Conservation (phyloP, 495 filamentous ascomycete genomes). For the Lophiostoma macrostomum region DNA sequence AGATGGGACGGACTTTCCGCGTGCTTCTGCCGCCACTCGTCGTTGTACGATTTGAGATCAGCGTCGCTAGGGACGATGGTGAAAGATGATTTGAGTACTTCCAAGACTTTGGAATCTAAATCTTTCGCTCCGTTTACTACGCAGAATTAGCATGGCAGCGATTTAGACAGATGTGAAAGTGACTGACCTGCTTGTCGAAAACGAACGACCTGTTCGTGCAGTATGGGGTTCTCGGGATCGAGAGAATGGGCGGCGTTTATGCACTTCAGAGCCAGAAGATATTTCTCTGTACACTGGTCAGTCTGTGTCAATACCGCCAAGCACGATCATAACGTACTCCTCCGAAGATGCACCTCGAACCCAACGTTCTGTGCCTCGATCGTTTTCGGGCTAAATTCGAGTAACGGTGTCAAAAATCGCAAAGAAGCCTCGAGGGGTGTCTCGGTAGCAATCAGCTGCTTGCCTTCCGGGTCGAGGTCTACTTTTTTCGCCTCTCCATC, state of each 20-base stretch:
- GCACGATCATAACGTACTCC: conserved; percentile 56
- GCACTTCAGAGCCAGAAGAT: conserved; percentile 79
- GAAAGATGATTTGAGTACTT: conserved; percentile 65
- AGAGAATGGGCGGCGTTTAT: conserved; percentile 68
- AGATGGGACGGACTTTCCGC: conserved; percentile 61
- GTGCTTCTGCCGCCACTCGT: conserved; percentile 61
- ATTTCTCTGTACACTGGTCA: conserved; percentile 63
- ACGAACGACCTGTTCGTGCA: conserved; percentile 71
- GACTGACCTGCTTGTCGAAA: conserved; percentile 60
- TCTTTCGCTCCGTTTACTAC: conserved; percentile 51
- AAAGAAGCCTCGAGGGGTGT: conserved; percentile 81
- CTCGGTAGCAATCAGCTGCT: conserved; percentile 70
- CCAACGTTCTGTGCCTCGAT: conserved; percentile 79
- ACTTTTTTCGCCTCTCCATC: conserved; percentile 64
- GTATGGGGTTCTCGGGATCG: conserved; percentile 66
- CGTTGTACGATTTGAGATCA: conserved; percentile 64
- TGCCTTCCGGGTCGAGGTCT: conserved; percentile 82
- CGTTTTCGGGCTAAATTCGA: conserved; percentile 78
- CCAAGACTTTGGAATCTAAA: conserved; percentile 60
- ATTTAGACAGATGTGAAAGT: background rate
- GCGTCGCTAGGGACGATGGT: conserved; percentile 53
- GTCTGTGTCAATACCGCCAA: background rate
- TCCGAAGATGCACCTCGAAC: conserved; percentile 83
- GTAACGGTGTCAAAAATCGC: conserved; percentile 77
- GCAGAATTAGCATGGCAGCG: background rate